These are phyloP conservation scores for Cardamine occulta DNA, from an alignment of 345 rosid species.

Conservation along the genomic window DNA sequence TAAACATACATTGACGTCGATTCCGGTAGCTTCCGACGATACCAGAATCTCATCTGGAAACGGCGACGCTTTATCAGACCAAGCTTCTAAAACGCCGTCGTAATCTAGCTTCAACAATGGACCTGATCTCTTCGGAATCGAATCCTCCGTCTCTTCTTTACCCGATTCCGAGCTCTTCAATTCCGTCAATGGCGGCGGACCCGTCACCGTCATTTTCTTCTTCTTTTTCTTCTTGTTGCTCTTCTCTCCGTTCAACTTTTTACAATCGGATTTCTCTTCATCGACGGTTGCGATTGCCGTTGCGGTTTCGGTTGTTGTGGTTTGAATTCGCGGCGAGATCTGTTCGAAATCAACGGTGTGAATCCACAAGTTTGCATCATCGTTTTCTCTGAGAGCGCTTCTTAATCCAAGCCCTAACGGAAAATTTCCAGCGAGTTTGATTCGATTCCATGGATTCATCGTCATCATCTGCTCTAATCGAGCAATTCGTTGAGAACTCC, in stretches of 20 bases:
- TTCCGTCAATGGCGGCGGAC: constrained; percentile 30
- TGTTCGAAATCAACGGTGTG: constrained; percentile 67
- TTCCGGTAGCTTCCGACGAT: constrained; percentile 52
- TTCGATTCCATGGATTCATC: constrained; percentile 46
- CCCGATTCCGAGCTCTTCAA: constrained; percentile 36
- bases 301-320: background rate
- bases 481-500: background rate
- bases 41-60: constrained; percentile 59
- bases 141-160: constrained; percentile 41
- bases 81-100: constrained; percentile 69
- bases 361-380: constrained; percentile 54
- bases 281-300: background rate
- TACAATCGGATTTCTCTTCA: background rate
- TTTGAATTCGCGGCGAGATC: constrained; percentile 64
- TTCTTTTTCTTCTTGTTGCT: constrained; percentile 54
- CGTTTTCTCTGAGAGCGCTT: constrained; percentile 53
- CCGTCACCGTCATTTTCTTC: constrained; percentile 48
- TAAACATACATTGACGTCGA: constrained; percentile 73
- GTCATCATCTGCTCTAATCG: constrained; percentile 41
- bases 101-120: constrained; percentile 69
- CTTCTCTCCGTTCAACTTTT: constrained; percentile 34
- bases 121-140: constrained; percentile 29
- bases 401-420: constrained; percentile 48
- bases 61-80: constrained; percentile 76
- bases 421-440: constrained; percentile 42